phyloP scores from a whole-genome alignment of 495 filamentous ascomycete genomes.

The Ramalina intermedia region DNA sequence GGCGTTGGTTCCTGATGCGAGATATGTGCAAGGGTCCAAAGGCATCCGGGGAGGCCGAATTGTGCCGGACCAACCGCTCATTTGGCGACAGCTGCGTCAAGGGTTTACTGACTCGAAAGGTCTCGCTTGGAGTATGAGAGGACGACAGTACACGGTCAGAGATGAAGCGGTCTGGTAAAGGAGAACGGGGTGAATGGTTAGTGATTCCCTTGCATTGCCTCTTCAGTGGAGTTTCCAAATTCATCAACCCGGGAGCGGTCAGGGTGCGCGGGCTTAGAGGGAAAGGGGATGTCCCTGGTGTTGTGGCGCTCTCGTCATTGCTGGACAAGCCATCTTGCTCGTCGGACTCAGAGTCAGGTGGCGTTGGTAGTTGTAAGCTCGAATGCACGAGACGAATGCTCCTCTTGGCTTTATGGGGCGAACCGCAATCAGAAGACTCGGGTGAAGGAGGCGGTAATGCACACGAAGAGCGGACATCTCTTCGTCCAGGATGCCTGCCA shows the following conservation, averaged over 20 bases:
- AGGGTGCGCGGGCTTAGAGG: constrained; percentile 8
- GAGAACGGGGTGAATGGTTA: background rate
- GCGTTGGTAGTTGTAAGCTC: background rate
- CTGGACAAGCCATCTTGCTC: background rate
- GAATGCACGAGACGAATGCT: background rate
- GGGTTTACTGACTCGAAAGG: constrained; percentile 51
- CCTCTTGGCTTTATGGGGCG: background rate
- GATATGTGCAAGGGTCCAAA: constrained; percentile 35
- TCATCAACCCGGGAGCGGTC: background rate
- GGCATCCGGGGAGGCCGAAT: constrained; percentile 44
- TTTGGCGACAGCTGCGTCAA: constrained; percentile 40
- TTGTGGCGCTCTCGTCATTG: background rate
- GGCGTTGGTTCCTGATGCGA: background rate
- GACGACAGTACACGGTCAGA: constrained; percentile 31
- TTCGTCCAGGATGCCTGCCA: background rate
- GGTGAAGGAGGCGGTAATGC: background rate
- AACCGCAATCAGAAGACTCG: background rate
- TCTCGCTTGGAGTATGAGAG: constrained; percentile 29
- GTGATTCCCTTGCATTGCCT: constrained; percentile 4
- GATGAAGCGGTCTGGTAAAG: constrained; percentile 55
- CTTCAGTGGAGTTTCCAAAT: background rate
- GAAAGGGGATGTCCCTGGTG: constrained; percentile 2
- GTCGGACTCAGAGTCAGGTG: background rate
- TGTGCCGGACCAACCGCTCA: constrained; percentile 47
- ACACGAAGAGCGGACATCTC: background rate